Evolutionary conservation across 345 rosid genomes (phyloP).

Genomic region (Populus nigra): DNA sequence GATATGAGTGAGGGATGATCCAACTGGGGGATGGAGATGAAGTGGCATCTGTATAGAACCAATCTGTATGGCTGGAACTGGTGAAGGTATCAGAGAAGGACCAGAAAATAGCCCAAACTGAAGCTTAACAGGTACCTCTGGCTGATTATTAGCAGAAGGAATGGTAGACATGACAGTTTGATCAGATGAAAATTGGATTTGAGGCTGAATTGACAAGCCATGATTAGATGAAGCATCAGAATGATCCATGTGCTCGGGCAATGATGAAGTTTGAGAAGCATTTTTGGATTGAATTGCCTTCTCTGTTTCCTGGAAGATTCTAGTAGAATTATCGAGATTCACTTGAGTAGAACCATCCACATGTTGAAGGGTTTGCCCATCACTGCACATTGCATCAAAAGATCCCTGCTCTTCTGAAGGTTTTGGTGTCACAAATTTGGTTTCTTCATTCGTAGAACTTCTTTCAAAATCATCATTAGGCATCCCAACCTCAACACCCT

Average conservation of each 20-base stretch:
- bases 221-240: constrained; percentile 39
- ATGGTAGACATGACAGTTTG: constrained; percentile 41
- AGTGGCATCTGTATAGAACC: constrained; percentile 99
- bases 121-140: constrained; percentile 69
- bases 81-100: constrained; percentile 84
- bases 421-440: constrained; percentile 39
- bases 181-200: constrained; percentile 40
- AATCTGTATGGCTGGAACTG: constrained; percentile 96
- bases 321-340: constrained; percentile 40
- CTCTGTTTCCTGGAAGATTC: constrained; percentile 53
- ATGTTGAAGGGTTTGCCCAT: constrained; percentile 39
- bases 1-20: constrained; percentile 55
- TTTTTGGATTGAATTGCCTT: constrained; percentile 43
- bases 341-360: constrained; percentile 40
- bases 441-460: constrained; percentile 49
- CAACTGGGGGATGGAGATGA: constrained; percentile 74
- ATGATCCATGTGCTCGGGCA: constrained; percentile 36
- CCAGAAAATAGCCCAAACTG: constrained; percentile 97
- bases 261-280: constrained; percentile 33
- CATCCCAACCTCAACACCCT: constrained; percentile 81
- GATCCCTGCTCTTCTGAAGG: constrained; percentile 41
- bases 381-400: constrained; percentile 33
- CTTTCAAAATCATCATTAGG: constrained; percentile 72
- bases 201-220: constrained; percentile 32
- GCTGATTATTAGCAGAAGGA: constrained; percentile 44